These are phyloP conservation scores for Musa schizocarpa DNA, from an alignment of 176 grass and related monocot species.

Conservation along the genomic window DNA sequence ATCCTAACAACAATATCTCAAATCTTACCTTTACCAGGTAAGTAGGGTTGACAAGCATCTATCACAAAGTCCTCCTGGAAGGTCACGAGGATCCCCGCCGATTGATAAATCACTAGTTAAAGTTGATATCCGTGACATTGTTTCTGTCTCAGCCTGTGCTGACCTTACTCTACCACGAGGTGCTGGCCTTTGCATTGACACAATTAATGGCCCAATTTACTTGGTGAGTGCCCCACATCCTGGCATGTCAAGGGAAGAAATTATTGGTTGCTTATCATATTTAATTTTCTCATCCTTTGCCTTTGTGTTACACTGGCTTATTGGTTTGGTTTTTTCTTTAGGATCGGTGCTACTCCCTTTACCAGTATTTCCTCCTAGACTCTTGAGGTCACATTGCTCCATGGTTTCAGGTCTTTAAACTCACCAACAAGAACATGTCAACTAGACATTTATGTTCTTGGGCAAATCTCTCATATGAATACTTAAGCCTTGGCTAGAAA, in stretches of 20 bases:
- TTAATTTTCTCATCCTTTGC: too few species aligned
- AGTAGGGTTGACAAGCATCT: constrained; percentile 38
- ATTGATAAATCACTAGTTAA: constrained; percentile 47
- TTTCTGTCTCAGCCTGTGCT: constrained; percentile 66
- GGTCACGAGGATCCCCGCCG: constrained; percentile 26
- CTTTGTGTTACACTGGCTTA: too few species aligned
- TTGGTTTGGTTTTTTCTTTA: too few species aligned
- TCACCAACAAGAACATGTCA: neutral
- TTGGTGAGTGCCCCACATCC: constrained; percentile 40
- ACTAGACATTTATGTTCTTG: neutral
- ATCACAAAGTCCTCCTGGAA: constrained; percentile 38
- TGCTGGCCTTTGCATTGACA: constrained; percentile 76
- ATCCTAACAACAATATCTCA: neutral
- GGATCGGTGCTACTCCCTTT: too few species aligned
- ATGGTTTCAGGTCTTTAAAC: neutral
- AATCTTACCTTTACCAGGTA: constrained; percentile 34
- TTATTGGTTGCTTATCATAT: neutral
- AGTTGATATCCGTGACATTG: constrained; percentile 65
- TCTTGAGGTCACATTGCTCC: neutral
- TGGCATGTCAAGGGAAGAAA: neutral
- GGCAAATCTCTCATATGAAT: neutral
- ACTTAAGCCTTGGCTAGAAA: neutral
- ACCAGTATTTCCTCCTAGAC: neutral
- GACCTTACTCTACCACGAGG: constrained; percentile 88
- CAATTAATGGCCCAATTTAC: constrained; percentile 63